Percentiles rank a stretch among this genome's conserved stretches.
phyloP scores from a whole-genome alignment of 2,329 filamentous ascomycete species.

The Xylaria multiplex region DNA sequence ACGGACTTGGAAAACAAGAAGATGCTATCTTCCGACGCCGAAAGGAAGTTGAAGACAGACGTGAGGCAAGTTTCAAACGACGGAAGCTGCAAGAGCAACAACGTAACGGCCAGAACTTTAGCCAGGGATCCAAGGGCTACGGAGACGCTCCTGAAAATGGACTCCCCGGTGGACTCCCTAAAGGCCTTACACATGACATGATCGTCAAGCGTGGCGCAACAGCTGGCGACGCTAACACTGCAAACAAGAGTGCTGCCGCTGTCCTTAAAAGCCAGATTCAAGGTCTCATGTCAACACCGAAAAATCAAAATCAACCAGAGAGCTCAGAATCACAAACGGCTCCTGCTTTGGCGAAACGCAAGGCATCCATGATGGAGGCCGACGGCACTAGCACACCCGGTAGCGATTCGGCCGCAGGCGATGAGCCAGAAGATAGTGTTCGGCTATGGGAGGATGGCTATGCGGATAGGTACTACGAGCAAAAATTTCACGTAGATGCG shows the following conservation, averaged over 20 bases:
- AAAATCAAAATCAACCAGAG: conserved; percentile 35
- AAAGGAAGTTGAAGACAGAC: conserved; percentile 84
- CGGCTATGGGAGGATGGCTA: conserved; percentile 96
- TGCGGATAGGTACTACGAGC: conserved; percentile 93
- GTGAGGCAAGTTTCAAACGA: conserved; percentile 81
- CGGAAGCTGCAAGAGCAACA: conserved; percentile 75
- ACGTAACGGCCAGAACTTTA: conserved; percentile 47
- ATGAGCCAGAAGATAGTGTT: conserved; percentile 80
- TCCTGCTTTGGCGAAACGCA: conserved; percentile 75
- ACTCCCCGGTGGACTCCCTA: conserved; percentile 63
- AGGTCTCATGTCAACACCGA: conserved; percentile 41
- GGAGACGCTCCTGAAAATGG: conserved; percentile 43
- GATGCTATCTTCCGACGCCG: conserved; percentile 91
- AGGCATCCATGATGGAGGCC: conserved; percentile 73
- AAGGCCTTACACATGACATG: conserved; percentile 83
- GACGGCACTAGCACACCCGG: conserved; percentile 67
- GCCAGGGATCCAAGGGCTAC: conserved; percentile 47
- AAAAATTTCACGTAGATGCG: conserved; percentile 89
- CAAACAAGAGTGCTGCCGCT: conserved; percentile 95
- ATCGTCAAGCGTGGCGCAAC: conserved; percentile 76
- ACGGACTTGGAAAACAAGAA: conserved; percentile 90
- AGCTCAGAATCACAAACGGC: conserved; percentile 51
- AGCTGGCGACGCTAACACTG: conserved; percentile 75
- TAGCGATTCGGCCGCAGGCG: conserved; percentile 65
- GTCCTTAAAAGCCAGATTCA: conserved; percentile 84